Conservation (phyloP, 495 filamentous ascomycete species). For the Aspergillus ellipticus region DNA sequence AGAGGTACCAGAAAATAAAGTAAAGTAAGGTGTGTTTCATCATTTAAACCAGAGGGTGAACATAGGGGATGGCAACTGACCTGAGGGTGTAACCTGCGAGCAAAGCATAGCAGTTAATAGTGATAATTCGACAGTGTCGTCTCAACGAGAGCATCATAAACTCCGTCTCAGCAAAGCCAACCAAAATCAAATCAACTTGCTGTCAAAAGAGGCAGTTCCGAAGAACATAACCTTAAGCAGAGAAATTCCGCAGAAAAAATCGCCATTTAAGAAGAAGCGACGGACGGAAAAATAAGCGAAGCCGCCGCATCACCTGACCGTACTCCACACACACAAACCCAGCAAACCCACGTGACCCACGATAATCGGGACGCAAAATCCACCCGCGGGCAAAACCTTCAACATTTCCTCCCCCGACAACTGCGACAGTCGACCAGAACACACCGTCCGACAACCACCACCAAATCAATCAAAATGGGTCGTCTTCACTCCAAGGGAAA, state of each 20-base stretch:
- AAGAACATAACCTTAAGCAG: no score
- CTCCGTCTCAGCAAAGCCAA: background rate
- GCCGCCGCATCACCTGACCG: conserved; percentile 8
- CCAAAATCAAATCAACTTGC: no score
- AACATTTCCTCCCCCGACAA: conserved; percentile 21
- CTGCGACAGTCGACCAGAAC: conserved; percentile 33
- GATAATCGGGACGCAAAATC: conserved; percentile 18
- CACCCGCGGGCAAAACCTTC: conserved; percentile 2
- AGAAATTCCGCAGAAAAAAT: conserved; percentile 1
- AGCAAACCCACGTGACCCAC: conserved; percentile 23
- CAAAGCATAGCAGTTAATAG: conserved; percentile 3
- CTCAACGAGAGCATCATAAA: conserved; percentile 2
- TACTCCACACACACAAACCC: conserved; percentile 10
- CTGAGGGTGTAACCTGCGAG: conserved; percentile 9
- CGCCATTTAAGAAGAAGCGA: background rate
- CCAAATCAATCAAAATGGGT: conserved; percentile 69
- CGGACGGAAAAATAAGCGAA: conserved; percentile 2
- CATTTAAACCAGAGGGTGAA: conserved; percentile 17
- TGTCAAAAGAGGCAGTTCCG: background rate
- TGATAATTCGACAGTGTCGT: conserved; percentile 1
- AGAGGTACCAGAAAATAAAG: conserved; percentile 62
- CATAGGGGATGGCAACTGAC: conserved; percentile 21
- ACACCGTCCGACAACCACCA: conserved; percentile 24
- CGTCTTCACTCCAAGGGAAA: conserved; percentile 99
- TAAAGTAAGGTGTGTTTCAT: conserved; percentile 48